A percentile compares a stretch with the other conserved stretches of the same genome.
Evolutionary conservation across 192 early-diverging fungal genomes (phyloP).

Genomic region (Rhizoclosmatium sp.): DNA sequence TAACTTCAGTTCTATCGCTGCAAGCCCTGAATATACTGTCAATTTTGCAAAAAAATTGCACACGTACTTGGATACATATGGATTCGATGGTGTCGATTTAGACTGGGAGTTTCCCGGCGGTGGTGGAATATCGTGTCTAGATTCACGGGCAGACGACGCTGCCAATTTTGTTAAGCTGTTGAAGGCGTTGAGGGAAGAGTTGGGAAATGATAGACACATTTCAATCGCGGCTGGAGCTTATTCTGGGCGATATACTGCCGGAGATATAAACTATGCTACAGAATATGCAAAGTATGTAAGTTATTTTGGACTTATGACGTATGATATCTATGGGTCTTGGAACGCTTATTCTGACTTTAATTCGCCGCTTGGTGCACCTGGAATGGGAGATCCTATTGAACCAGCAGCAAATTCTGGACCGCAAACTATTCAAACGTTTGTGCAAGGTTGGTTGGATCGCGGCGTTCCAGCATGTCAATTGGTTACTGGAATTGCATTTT

Average conservation of each 20-base stretch:
- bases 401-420: background rate
- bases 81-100: conserved; percentile 42
- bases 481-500: conserved; percentile 30
- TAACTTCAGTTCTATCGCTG: conserved; percentile 25
- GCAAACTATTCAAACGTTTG: background rate
- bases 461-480: conserved; percentile 16
- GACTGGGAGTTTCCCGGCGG: conserved; percentile 39
- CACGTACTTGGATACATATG: conserved; percentile 29
- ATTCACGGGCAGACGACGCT: background rate
- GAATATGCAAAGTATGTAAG: conserved; percentile 2
- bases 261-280: background rate
- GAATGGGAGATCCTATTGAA: background rate
- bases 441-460: background rate
- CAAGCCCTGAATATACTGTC: background rate
- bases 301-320: conserved; percentile 28
- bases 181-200: conserved; percentile 19
- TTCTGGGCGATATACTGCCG: background rate
- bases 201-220: conserved; percentile 16
- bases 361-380: conserved; percentile 5
- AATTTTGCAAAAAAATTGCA: conserved; percentile 20
- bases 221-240: conserved; percentile 5
- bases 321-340: conserved; percentile 25
- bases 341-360: conserved; percentile 25
- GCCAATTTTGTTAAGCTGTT: conserved; percentile 20
- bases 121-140: background rate